A percentile compares a stretch with the other conserved stretches of the same genome.
Evolutionary conservation across 352 stramenopile species (phyloP).

Genomic region (Globisporangium viniferum): DNA sequence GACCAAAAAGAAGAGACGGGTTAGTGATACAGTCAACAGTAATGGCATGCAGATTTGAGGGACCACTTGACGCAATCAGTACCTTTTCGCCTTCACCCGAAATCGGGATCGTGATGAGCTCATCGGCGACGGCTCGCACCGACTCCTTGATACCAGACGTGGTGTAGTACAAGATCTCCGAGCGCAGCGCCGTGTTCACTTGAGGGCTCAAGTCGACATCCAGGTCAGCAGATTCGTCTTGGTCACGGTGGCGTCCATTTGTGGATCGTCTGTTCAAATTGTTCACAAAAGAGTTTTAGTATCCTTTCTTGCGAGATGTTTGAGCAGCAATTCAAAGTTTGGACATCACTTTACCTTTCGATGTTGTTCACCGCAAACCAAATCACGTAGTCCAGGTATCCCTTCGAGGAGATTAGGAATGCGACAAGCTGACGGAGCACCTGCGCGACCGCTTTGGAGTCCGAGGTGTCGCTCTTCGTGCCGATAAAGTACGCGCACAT

Average conservation of each 20-base stretch:
- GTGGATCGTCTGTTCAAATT: slow-evolving; percentile 28
- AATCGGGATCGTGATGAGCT: slow-evolving; percentile 78
- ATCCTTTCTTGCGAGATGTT: not conserved
- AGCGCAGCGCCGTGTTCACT: slow-evolving; percentile 84
- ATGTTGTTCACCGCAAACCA: slow-evolving; percentile 91
- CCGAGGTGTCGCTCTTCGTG: slow-evolving; percentile 56
- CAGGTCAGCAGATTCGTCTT: slow-evolving; percentile 66
- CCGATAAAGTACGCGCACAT: slow-evolving; percentile 90
- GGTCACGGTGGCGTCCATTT: slow-evolving; percentile 30
- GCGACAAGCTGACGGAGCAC: slow-evolving; percentile 79
- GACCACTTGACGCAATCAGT: not conserved
- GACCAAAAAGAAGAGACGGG: not conserved
- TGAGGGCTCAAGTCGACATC: slow-evolving; percentile 86
- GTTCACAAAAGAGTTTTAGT: not conserved
- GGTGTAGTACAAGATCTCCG: slow-evolving; percentile 89
- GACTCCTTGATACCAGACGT: slow-evolving; percentile 88
- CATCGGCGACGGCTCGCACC: slow-evolving; percentile 66
- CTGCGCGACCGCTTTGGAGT: slow-evolving; percentile 60
- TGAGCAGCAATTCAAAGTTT: not conserved
- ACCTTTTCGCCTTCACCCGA: slow-evolving; percentile 74
- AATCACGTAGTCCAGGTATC: slow-evolving; percentile 87
- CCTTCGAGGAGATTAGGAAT: slow-evolving; percentile 82
- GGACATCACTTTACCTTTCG: slow-evolving; percentile 35
- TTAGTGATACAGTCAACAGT: not conserved
- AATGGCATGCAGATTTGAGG: not conserved